phyloP scores from a whole-genome alignment of 768 basidiomycete genomes.

The Lyophyllum shimeji region DNA sequence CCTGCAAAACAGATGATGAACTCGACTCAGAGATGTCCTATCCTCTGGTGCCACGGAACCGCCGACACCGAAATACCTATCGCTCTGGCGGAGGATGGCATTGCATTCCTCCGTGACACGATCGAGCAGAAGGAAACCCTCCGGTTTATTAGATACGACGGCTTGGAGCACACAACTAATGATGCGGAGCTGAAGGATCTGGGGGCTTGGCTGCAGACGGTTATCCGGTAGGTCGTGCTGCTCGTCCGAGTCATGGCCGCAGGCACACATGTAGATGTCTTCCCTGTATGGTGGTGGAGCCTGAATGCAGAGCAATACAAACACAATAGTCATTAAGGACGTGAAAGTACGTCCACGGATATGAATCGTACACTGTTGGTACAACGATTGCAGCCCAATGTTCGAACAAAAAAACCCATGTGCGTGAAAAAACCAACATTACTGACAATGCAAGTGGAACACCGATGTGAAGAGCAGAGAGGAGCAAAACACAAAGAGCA shows the following conservation, averaged over 20 bases:
- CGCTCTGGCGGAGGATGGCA: conserved; percentile 27
- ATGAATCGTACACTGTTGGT: conserved; percentile 8
- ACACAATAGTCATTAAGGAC: background rate
- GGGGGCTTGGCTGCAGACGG: conserved; percentile 1
- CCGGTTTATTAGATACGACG: background rate
- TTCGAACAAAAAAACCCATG: background rate
- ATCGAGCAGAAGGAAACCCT: conserved; percentile 11
- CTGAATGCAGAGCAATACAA: background rate
- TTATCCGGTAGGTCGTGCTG: background rate
- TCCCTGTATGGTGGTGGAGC: background rate
- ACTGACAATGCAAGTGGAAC: background rate
- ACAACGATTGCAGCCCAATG: conserved; percentile 8
- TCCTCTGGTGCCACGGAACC: conserved; percentile 39
- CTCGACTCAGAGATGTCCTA: conserved; percentile 25
- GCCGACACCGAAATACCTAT: conserved; percentile 32
- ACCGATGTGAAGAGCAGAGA: too few species aligned
- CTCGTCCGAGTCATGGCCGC: too few species aligned
- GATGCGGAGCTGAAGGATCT: conserved; percentile 4
- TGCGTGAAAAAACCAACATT: background rate
- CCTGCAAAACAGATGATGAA: background rate
- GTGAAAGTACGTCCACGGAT: conserved; percentile 4
- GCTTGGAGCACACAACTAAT: conserved; percentile 2
- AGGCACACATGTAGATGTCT: too few species aligned
- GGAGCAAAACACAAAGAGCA: too few species aligned
- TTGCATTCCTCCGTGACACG: conserved; percentile 24